A percentile compares a stretch with the other conserved stretches of the same genome.
phyloP scores from a whole-genome alignment of 192 early-diverging fungal species.

The Coemansia sp. region DNA sequence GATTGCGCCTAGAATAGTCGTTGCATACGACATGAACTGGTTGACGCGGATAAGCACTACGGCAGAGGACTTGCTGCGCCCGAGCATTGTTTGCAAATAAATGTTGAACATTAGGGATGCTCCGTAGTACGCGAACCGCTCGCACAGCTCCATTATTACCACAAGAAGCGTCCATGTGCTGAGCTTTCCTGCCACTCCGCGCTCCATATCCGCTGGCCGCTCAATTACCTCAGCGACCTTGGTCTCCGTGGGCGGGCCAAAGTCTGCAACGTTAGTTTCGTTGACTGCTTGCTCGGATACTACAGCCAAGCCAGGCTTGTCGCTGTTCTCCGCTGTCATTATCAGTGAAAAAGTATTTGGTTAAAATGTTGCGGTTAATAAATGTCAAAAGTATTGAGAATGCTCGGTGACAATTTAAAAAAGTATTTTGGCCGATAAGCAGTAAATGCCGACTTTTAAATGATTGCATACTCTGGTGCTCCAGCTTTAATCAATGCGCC shows the following conservation, averaged over 20 bases:
- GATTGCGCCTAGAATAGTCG: conserved; percentile 61
- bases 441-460: no score
- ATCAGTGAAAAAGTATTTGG: no score
- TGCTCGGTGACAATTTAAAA: no score
- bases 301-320: no score
- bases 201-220: conserved; percentile 29
- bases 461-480: no score
- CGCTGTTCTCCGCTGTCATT: no score
- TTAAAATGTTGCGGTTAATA: no score
- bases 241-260: neutral
- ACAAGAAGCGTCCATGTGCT: conserved; percentile 42
- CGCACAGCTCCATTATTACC: conserved; percentile 58
- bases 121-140: conserved; percentile 62
- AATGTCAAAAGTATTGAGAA: no score
- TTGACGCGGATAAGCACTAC: conserved; percentile 55
- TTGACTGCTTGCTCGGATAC: no score
- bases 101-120: conserved; percentile 58
- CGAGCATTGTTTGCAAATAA: conserved; percentile 56
- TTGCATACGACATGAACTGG: conserved; percentile 59
- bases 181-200: conserved; percentile 45
- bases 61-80: conserved; percentile 27
- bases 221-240: conserved; percentile 8
- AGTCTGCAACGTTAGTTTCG: no score
- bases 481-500: no score
- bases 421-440: no score